These are phyloP conservation scores for Phyllostachys edulis DNA, from an alignment of 176 grass and related monocot species.

Conservation along the genomic window DNA sequence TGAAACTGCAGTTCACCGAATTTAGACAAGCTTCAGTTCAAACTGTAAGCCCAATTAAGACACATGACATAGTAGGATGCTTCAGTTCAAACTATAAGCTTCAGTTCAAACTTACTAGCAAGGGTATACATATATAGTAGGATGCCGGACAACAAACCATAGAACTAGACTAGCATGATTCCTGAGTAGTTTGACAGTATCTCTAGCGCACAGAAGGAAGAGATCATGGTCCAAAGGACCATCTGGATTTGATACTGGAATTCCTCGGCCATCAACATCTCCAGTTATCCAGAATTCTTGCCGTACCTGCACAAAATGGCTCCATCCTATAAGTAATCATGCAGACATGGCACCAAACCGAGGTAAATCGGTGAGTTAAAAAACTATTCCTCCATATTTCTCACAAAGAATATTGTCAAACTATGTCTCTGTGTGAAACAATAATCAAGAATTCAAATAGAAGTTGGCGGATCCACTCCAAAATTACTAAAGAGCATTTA, in stretches of 20 bases:
- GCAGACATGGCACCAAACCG: not conserved
- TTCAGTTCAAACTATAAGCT: no score
- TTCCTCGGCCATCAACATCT: slow-evolving; percentile 84
- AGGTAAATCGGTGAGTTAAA: not conserved
- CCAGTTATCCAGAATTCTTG: slow-evolving; percentile 99
- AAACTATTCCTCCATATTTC: not conserved
- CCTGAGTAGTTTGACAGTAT: slow-evolving; percentile 88
- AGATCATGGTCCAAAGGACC: slow-evolving; percentile 93
- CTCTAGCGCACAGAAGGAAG: slow-evolving; percentile 89
- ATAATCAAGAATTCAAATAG: slow-evolving; percentile 14
- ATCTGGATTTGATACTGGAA: slow-evolving; percentile 75
- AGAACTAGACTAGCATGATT: slow-evolving; percentile 90
- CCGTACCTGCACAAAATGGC: slow-evolving; percentile 70
- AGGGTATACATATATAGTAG: no score
- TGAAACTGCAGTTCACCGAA: no score
- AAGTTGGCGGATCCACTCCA: not conserved
- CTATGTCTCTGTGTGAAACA: not conserved
- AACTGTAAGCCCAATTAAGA: no score
- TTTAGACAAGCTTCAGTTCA: no score
- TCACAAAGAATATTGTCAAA: slow-evolving; percentile 11
- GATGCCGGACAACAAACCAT: no score
- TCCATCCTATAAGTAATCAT: slow-evolving; percentile 27
- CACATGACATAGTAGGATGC: no score
- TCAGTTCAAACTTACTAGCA: no score
- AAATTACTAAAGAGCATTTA: not conserved